These are phyloP conservation scores for Halenospora varia DNA, from an alignment of 495 filamentous ascomycete genomes.

Conservation along the genomic window DNA sequence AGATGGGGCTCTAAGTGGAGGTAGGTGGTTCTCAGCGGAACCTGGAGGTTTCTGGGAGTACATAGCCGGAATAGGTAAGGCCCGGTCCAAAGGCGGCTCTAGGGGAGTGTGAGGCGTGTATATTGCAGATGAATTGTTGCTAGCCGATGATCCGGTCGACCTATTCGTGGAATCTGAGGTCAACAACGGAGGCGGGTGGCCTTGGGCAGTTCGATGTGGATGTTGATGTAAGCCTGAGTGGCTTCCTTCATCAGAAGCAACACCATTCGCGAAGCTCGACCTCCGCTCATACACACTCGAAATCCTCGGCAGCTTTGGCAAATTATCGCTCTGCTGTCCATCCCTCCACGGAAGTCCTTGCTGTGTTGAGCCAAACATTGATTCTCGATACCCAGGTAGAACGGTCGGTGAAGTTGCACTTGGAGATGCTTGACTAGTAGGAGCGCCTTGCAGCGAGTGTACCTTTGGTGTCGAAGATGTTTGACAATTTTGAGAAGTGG, in stretches of 20 bases:
- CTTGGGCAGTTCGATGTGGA: constrained; percentile 13
- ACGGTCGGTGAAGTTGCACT: constrained; percentile 8
- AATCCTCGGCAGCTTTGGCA: constrained; percentile 15
- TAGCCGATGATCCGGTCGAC: constrained; percentile 19
- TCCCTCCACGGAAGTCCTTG: constrained; percentile 22
- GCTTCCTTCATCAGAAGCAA: constrained; percentile 2
- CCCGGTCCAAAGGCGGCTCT: constrained; percentile 24
- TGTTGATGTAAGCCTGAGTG: constrained; percentile 16
- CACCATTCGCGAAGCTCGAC: constrained; percentile 1
- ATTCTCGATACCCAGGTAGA: constrained; percentile 24
- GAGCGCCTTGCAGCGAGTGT: not conserved
- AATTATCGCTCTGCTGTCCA: not conserved
- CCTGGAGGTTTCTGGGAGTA: constrained; percentile 18
- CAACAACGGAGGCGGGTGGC: constrained; percentile 12
- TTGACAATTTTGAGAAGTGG: constrained; percentile 8
- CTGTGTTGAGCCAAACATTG: constrained; percentile 9
- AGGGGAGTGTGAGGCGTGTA: constrained; percentile 21
- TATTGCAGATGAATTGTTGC: constrained; percentile 17
- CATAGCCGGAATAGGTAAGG: constrained; percentile 20
- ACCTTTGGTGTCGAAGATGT: constrained; percentile 2
- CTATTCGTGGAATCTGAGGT: constrained; percentile 18
- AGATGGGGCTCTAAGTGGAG: constrained; percentile 23
- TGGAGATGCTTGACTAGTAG: constrained; percentile 13
- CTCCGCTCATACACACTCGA: constrained; percentile 4
- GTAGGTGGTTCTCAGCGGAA: constrained; percentile 23